Evolutionary conservation across 2,329 filamentous ascomycete genomes (phyloP).

Genomic region (Calonectria honghensis): DNA sequence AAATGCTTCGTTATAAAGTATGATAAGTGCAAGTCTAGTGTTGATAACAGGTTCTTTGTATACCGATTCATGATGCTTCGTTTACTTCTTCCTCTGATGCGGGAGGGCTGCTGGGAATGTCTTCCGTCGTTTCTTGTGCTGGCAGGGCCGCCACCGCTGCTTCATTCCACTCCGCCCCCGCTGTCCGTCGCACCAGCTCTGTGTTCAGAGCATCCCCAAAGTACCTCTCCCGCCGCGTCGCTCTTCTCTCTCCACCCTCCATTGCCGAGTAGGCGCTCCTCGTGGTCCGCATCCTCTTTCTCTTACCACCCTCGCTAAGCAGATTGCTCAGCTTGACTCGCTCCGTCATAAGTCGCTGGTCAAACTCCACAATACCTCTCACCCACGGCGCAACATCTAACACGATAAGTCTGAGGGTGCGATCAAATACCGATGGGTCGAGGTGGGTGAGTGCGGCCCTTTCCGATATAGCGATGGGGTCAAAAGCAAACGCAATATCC

Average conservation of each 20-base stretch:
- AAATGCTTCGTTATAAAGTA: slow-evolving; percentile 37
- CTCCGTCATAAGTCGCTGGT: slow-evolving; percentile 81
- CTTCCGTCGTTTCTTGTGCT: slow-evolving; percentile 43
- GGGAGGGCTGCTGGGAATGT: slow-evolving; percentile 43
- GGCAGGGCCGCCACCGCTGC: slow-evolving; percentile 45
- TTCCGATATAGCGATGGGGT: slow-evolving; percentile 73
- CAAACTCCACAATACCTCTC: slow-evolving; percentile 87
- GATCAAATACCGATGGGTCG: slow-evolving; percentile 85
- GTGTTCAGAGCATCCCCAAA: slow-evolving; percentile 79
- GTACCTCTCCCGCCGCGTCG: slow-evolving; percentile 82
- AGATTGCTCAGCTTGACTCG: slow-evolving; percentile 78
- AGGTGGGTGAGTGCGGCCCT: slow-evolving; percentile 67
- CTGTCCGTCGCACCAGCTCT: slow-evolving; percentile 79
- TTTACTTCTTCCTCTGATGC: slow-evolving; percentile 42
- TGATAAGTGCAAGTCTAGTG: slow-evolving; percentile 29
- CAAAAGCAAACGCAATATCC: slow-evolving; percentile 76
- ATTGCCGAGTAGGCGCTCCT: slow-evolving; percentile 84
- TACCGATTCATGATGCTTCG: slow-evolving; percentile 26
- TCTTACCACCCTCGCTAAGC: slow-evolving; percentile 73
- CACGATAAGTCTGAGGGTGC: slow-evolving; percentile 78
- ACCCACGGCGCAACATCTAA: slow-evolving; percentile 92
- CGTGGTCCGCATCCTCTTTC: slow-evolving; percentile 79
- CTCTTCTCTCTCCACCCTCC: slow-evolving; percentile 82
- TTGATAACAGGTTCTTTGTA: slow-evolving; percentile 12
- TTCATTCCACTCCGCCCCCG: slow-evolving; percentile 65